Evolutionary conservation across 1,139 yeast species (phyloP).

Genomic region (Debaryomyces coudertii): DNA sequence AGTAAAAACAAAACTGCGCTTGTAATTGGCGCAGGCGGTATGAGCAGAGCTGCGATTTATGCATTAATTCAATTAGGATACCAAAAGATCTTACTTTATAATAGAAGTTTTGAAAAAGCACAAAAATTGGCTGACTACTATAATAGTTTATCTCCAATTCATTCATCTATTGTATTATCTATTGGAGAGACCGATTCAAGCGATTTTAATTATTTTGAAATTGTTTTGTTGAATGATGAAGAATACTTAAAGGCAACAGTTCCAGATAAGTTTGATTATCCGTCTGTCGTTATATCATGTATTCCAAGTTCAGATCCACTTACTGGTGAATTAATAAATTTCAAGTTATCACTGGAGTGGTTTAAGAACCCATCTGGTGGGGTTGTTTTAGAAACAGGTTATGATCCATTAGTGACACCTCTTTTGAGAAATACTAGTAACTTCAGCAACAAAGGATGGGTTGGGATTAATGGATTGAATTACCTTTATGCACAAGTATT

Average conservation of each 20-base stretch:
- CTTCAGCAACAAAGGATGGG: slow-evolving; percentile 17
- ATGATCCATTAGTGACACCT: slow-evolving; percentile 15
- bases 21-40: slow-evolving; percentile 20
- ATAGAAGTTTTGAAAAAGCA: slow-evolving; percentile 12
- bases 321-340: slow-evolving; percentile 10
- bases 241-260: slow-evolving; percentile 11
- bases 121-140: slow-evolving; percentile 13
- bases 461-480: slow-evolving; percentile 19
- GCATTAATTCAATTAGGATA: slow-evolving; percentile 19
- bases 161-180: slow-evolving; percentile 6
- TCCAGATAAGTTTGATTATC: slow-evolving; percentile 13
- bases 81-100: slow-evolving; percentile 16
- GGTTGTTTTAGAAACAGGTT: slow-evolving; percentile 17
- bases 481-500: slow-evolving; percentile 17
- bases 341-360: slow-evolving; percentile 15
- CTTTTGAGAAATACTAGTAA: slow-evolving; percentile 11
- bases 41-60: slow-evolving; percentile 19
- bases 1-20: slow-evolving; percentile 17
- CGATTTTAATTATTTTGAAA: slow-evolving; percentile 9
- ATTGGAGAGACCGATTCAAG: slow-evolving; percentile 8
- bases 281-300: slow-evolving; percentile 17
- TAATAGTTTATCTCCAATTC: slow-evolving; percentile 12
- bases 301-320: slow-evolving; percentile 13
- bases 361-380: slow-evolving; percentile 21
- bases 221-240: slow-evolving; percentile 12